These are phyloP conservation scores for Strobilomyces confusus DNA, from an alignment of 768 basidiomycete genomes.

Conservation along the genomic window DNA sequence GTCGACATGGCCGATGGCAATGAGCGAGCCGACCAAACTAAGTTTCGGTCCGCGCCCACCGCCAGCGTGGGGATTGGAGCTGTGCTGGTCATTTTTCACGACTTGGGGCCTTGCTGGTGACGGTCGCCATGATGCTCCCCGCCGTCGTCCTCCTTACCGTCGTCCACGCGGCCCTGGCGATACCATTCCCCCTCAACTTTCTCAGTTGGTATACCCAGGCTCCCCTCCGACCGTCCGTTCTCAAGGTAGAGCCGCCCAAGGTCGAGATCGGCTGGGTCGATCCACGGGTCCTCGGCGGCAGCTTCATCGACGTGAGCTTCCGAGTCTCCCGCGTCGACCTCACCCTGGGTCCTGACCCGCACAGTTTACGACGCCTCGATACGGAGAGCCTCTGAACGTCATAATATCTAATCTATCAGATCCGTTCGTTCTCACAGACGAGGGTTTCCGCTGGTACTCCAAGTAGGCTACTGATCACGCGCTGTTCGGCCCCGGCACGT, in stretches of 20 bases:
- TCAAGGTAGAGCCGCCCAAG: slow-evolving; percentile 14
- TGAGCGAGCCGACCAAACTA: too few relatives aligned
- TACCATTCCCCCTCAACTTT: slow-evolving; percentile 11
- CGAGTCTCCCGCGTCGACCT: not conserved
- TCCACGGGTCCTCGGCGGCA: slow-evolving; percentile 70
- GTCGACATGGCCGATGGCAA: slow-evolving; percentile 14
- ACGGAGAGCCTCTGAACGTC: slow-evolving; percentile 81
- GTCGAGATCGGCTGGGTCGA: slow-evolving; percentile 50
- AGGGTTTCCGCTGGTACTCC: slow-evolving; percentile 64
- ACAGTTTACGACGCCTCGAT: slow-evolving; percentile 60
- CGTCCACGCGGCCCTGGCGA: slow-evolving; percentile 6
- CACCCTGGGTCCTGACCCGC: not conserved
- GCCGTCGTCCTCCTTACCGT: slow-evolving; percentile 12
- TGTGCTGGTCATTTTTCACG: not conserved
- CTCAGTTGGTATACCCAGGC: slow-evolving; percentile 11
- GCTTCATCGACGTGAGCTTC: slow-evolving; percentile 65
- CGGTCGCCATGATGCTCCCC: slow-evolving; percentile 14
- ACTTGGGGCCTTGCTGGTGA: too few relatives aligned
- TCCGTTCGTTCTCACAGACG: slow-evolving; percentile 72
- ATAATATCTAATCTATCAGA: slow-evolving; percentile 79
- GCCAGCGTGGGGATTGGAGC: not conserved
- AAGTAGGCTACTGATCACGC: slow-evolving; percentile 40
- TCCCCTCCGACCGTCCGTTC: slow-evolving; percentile 1
- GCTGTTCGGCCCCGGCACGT: not conserved
- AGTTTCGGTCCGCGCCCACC: not conserved